These are phyloP conservation scores for Chrysophaeum taylorii DNA, from an alignment of 352 stramenopile species.

Conservation along the genomic window DNA sequence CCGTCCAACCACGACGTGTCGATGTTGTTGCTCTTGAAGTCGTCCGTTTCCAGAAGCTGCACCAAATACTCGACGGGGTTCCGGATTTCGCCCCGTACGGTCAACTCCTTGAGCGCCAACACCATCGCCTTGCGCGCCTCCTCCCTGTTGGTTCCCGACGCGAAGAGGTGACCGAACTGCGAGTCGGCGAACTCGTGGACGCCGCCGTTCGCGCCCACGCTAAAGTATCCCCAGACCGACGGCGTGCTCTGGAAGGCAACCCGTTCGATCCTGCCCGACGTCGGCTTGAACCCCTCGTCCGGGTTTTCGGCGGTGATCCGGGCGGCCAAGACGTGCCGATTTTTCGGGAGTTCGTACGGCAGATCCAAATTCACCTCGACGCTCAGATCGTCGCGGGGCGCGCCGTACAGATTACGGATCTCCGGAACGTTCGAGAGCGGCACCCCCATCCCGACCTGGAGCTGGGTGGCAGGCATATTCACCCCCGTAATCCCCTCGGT, in stretches of 20 bases:
- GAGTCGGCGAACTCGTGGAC: constrained; percentile 99
- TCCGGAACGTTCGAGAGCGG: constrained; percentile 95
- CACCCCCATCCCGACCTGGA: constrained; percentile 99
- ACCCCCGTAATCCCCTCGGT: constrained; percentile 98
- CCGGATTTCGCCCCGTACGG: constrained; percentile 86
- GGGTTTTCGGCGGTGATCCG: constrained; percentile 98
- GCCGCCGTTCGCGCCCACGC: constrained; percentile 91
- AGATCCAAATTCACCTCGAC: constrained; percentile 29
- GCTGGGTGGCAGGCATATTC: constrained; percentile 93
- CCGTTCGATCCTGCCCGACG: constrained; percentile 90
- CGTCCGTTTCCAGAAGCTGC: constrained; percentile 95
- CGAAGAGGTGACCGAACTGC: constrained; percentile 99
- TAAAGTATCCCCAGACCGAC: constrained; percentile 99
- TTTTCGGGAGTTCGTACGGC: neutral
- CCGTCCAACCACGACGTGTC: constrained; percentile 98
- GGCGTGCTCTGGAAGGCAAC: constrained; percentile 98
- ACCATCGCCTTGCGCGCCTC: constrained; percentile 95
- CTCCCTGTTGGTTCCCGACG: constrained; percentile 88
- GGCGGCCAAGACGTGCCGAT: constrained; percentile 90
- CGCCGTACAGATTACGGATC: constrained; percentile 84
- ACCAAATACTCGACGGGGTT: constrained; percentile 99
- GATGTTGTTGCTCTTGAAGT: constrained; percentile 98
- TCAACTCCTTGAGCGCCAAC: constrained; percentile 94
- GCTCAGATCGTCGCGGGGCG: constrained; percentile 64
- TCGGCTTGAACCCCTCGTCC: constrained; percentile 98